phyloP scores from a whole-genome alignment of 495 filamentous ascomycete genomes.

The Aspergillus leporis region DNA sequence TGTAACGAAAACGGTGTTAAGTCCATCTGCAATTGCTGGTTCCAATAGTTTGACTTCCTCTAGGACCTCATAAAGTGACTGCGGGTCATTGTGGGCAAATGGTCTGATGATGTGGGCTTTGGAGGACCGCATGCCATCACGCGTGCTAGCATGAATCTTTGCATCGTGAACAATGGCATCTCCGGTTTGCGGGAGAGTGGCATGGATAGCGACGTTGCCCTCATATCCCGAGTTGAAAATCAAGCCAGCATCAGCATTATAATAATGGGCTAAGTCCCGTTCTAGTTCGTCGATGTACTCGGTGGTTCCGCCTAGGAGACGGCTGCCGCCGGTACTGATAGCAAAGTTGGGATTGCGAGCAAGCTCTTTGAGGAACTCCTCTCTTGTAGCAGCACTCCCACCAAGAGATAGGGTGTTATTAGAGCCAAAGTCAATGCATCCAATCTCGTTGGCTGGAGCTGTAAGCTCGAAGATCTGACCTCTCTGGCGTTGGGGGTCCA shows the following conservation, averaged over 20 bases:
- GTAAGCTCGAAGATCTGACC: not conserved
- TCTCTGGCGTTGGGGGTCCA: not conserved
- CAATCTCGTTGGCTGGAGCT: not conserved
- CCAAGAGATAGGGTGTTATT: slow-evolving; percentile 5
- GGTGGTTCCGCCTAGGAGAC: slow-evolving; percentile 4
- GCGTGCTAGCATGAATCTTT: slow-evolving; percentile 7
- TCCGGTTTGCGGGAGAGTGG: slow-evolving; percentile 1
- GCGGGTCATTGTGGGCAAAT: slow-evolving; percentile 1
- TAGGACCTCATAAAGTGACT: not conserved
- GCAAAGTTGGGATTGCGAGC: not conserved
- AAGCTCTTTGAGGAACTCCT: not conserved
- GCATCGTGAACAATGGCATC: slow-evolving; percentile 5
- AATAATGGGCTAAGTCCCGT: not conserved
- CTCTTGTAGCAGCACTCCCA: not conserved
- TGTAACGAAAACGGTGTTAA: not conserved
- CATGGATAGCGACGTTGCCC: slow-evolving; percentile 4
- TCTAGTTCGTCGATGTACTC: not conserved
- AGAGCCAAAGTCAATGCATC: slow-evolving; percentile 4
- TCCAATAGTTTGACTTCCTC: not conserved
- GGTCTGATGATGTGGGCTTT: not conserved
- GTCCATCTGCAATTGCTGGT: not conserved
- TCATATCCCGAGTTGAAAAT: slow-evolving; percentile 8
- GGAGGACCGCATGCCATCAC: slow-evolving; percentile 1
- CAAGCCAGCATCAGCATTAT: slow-evolving; percentile 1
- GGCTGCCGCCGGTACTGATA: slow-evolving; percentile 1